Evolutionary conservation across 257 asterid species (phyloP).

Genomic region (Buddleja alternifolia): DNA sequence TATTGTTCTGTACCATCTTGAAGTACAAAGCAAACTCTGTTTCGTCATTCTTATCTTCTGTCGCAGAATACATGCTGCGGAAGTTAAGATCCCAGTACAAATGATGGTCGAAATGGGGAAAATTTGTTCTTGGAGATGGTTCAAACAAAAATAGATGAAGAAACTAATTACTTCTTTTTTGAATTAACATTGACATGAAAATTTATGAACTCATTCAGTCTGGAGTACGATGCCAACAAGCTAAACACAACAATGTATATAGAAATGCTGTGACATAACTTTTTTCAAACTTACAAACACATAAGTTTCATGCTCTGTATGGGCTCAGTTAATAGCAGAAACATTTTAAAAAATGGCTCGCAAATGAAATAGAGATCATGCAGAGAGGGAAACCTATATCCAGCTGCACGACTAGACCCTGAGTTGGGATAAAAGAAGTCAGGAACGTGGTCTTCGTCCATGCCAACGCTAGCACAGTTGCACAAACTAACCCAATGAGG

Average conservation of each 20-base stretch:
- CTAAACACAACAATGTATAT: constrained; percentile 11
- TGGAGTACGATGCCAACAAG: not conserved
- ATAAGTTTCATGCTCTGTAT: constrained; percentile 2
- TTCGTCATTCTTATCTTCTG: constrained; percentile 27
- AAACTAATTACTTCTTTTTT: constrained; percentile 8
- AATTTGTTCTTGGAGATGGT: not conserved
- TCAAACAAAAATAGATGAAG: not conserved
- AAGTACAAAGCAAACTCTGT: constrained; percentile 4
- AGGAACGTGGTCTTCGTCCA: constrained; percentile 74
- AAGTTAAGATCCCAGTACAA: constrained; percentile 19
- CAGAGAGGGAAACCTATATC: constrained; percentile 58
- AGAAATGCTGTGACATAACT: constrained; percentile 4
- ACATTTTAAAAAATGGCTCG: not conserved
- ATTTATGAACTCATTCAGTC: constrained; percentile 11
- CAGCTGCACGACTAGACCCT: constrained; percentile 43
- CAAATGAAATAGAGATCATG: constrained; percentile 26
- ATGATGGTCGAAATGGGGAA: constrained; percentile 8
- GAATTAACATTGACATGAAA: constrained; percentile 13
- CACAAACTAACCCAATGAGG: constrained; percentile 74
- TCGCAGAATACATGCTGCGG: constrained; percentile 23
- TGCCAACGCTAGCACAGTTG: constrained; percentile 65
- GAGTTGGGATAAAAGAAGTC: constrained; percentile 59
- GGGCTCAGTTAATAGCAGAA: not conserved
- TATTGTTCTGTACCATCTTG: constrained; percentile 4
- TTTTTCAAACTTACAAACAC: constrained; percentile 8